Evolutionary conservation across 2,329 filamentous ascomycete species (phyloP), one percentile per base, ranked within the genome.

Genomic region (Trichophyton benhamiae): DNA sequence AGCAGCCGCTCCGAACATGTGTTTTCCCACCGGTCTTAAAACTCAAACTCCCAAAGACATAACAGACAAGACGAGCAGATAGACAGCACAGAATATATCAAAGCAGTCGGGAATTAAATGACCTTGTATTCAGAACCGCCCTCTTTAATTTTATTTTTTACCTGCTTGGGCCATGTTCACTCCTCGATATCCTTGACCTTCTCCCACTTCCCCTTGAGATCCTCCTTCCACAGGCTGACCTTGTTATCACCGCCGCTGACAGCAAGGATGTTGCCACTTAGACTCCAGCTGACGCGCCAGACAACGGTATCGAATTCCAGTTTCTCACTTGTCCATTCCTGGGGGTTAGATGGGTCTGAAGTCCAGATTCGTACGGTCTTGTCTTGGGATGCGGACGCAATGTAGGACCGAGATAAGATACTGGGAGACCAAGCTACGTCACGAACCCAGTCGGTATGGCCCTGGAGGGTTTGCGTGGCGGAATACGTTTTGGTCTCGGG

Each of bases 351-450:
- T 27, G 82, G 77, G 68, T 90, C 87, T 30, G 83, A 86, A 8
- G 92, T 97, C 94, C 94, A 99, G 77, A 99, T 96, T 67, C 91
- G 86, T 65, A 97, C 92, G 7, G 91, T 96, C 82, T 95, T 95
- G 75, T 99, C 94, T 78, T 97, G 91, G 60, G 88, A 91, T 9
- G 92, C 94, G 57, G 88, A 92, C 33, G 94, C 94, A 72, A 99
- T 96, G 78, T 99, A 99, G 62, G 87, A 90, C 81, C 96, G 96
- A 69, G 91, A 89, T 63, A 99, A 81, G 61, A 97, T 89, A 25
- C 91, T 96, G 9, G 94, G 94, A 58, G 88, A 92, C 94, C 94
- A 99, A 13, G 92, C 89, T 11, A 99, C 94, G 74, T 99, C 94
- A 65, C 94, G 86, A 61, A 99, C 94, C 94, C 94, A 99, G 78